A percentile compares a stretch with the other conserved stretches of the same genome.
These are phyloP conservation scores for Dictyostelium capitatum DNA, from an alignment of 78 protist species.

Conservation along the genomic window DNA sequence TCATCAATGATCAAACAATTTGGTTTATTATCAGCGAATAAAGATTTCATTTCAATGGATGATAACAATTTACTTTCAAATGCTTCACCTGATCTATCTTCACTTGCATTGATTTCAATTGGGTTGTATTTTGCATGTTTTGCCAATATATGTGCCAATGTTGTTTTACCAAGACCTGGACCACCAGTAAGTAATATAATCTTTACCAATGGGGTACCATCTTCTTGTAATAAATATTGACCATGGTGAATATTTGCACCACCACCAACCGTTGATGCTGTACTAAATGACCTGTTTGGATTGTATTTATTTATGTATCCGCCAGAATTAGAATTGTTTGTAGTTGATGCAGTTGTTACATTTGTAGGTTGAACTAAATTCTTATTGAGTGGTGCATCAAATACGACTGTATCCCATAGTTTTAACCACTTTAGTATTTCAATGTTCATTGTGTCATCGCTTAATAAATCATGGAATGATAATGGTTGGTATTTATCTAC, in stretches of 20 bases:
- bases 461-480: constrained; percentile 66
- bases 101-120: constrained; percentile 87
- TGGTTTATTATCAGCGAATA: constrained; percentile 56
- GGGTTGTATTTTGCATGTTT: constrained; percentile 85
- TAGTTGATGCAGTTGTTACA: neutral
- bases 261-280: neutral
- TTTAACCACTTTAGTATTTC: constrained; percentile 62
- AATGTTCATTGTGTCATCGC: constrained; percentile 63
- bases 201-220: constrained; percentile 15
- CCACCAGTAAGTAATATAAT: constrained; percentile 92
- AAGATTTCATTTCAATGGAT: constrained; percentile 69
- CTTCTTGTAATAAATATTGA: constrained; percentile 28
- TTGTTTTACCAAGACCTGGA: constrained; percentile 97
- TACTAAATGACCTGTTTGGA: neutral
- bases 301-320: neutral
- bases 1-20: constrained; percentile 91
- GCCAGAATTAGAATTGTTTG: neutral
- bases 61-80: constrained; percentile 45
- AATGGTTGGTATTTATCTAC: constrained; percentile 76
- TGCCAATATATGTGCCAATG: constrained; percentile 93
- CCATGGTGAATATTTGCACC: neutral
- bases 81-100: constrained; percentile 76
- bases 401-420: constrained; percentile 61
- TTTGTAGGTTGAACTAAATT: neutral
- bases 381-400: constrained; percentile 18